Conservation (phyloP, 257 asterid genomes). For the Gentiana straminea region DNA sequence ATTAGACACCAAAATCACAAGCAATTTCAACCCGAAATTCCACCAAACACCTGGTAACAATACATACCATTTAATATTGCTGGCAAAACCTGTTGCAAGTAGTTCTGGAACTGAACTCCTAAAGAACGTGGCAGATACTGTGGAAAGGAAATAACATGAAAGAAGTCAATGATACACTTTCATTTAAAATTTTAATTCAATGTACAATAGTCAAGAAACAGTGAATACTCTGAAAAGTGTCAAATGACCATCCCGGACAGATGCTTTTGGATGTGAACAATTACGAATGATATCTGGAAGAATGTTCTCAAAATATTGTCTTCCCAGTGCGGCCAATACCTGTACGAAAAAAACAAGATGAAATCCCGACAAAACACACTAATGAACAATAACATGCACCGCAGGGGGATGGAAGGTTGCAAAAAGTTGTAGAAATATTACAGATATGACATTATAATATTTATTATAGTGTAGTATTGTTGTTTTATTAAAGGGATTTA, state of each 20-base stretch:
- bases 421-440: no score
- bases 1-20: no score
- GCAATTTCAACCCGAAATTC: no score
- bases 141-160: conserved; percentile 23
- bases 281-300: conserved; percentile 85
- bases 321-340: conserved; percentile 97
- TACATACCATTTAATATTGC: conserved; percentile 81
- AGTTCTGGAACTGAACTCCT: conserved; percentile 95
- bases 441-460: no score
- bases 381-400: no score
- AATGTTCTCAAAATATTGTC: conserved; percentile 64
- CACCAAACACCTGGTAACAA: background rate
- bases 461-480: no score
- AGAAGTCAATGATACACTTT: background rate
- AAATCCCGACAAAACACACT: no score
- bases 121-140: conserved; percentile 94
- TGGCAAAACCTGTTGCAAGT: conserved; percentile 91
- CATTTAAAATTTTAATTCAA: background rate
- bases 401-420: no score
- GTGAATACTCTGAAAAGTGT: conserved; percentile 73
- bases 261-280: conserved; percentile 88
- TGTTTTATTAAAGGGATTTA: no score
- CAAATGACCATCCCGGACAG: conserved; percentile 91
- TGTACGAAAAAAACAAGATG: conserved; percentile 12
- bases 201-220: conserved; percentile 1